phyloP scores from a whole-genome alignment of 768 basidiomycete species.

The Tylopilus balloui region DNA sequence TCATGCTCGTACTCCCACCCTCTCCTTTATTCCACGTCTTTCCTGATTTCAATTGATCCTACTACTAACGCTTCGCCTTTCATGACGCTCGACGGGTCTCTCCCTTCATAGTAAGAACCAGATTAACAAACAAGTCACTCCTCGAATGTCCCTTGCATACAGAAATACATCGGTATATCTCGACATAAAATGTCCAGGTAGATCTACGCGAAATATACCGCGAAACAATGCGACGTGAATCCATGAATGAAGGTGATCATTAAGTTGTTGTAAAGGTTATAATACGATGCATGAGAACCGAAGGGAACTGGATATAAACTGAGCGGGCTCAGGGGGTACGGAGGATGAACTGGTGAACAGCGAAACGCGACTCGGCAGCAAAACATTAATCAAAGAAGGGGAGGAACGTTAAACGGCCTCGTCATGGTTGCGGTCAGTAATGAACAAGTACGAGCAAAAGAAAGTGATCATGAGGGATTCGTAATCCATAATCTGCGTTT shows the following conservation, averaged over 20 bases:
- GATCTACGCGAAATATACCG: conserved; percentile 36
- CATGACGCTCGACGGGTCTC: not conserved
- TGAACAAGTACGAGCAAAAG: conserved; percentile 11
- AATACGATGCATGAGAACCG: conserved; percentile 19
- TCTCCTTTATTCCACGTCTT: not conserved
- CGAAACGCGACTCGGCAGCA: conserved; percentile 11
- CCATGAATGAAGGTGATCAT: conserved; percentile 28
- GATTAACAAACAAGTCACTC: conserved; percentile 32
- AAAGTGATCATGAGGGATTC: conserved; percentile 49
- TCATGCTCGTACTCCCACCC: not conserved
- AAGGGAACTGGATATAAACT: conserved; percentile 1
- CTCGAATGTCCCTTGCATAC: conserved; percentile 33
- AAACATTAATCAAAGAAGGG: conserved; percentile 12
- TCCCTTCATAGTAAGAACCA: not conserved
- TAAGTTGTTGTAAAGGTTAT: conserved; percentile 25
- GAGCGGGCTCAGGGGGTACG: not conserved
- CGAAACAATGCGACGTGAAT: conserved; percentile 32
- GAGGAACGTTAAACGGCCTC: conserved; percentile 3
- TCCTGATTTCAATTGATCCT: not conserved
- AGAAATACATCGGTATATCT: conserved; percentile 34
- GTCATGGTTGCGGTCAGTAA: conserved; percentile 23
- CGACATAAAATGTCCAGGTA: conserved; percentile 31
- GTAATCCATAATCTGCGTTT: conserved; percentile 70
- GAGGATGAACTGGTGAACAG: conserved; percentile 12
- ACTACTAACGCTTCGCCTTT: conserved; percentile 1